phyloP scores from a whole-genome alignment of 345 rosid genomes.

The Hibiscus trionum region DNA sequence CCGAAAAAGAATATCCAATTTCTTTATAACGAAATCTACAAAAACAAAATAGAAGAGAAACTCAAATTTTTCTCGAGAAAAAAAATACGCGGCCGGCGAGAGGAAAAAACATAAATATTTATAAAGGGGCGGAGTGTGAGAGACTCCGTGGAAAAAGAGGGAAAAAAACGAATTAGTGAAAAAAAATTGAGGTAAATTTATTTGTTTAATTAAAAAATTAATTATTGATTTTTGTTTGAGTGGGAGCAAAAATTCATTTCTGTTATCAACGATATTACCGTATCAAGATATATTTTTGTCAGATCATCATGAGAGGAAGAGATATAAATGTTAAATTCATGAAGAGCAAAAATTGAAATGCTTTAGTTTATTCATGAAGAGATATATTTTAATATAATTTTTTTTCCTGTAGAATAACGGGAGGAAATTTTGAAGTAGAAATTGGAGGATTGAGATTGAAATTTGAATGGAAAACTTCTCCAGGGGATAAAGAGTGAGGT shows the following conservation, averaged over 20 bases:
- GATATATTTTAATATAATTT: constrained; percentile 22
- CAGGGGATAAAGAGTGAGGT: constrained; percentile 17
- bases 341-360: not conserved
- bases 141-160: not conserved
- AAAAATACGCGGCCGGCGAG: not conserved
- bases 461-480: constrained; percentile 11
- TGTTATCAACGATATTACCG: not conserved
- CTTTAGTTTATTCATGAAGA: not conserved
- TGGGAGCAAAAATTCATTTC: constrained; percentile 1
- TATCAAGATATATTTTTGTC: constrained; percentile 1
- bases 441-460: constrained; percentile 4
- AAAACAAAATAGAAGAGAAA: not conserved
- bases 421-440: not conserved
- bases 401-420: not conserved
- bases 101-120: not conserved
- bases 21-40: not conserved
- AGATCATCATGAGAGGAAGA: constrained; percentile 15
- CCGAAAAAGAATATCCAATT: not conserved
- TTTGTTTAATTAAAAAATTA: not conserved
- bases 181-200: not conserved
- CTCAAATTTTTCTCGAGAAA: not conserved
- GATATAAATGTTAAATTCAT: not conserved
- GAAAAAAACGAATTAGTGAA: not conserved
- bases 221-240: constrained; percentile 2
- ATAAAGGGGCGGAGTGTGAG: not conserved